Conservation (phyloP, 1,284 basidiomycete species). For the Naganishia sp. region DNA sequence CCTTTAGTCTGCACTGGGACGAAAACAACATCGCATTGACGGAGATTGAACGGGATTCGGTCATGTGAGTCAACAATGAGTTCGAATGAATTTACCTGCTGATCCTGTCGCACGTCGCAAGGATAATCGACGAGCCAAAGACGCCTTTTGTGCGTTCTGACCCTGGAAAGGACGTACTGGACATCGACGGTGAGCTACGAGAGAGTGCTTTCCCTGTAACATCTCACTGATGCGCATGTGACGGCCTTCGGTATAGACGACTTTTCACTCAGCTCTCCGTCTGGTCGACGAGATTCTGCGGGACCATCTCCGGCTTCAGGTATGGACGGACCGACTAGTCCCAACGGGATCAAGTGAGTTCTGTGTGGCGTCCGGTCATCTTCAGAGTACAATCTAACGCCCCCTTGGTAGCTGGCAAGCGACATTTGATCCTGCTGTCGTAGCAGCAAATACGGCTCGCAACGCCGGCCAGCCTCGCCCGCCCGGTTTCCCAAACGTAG, state of each 20-base stretch:
- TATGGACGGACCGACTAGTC: slow-evolving; percentile 39
- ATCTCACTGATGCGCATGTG: slow-evolving; percentile 26
- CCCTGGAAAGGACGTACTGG: slow-evolving; percentile 13
- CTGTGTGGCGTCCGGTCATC: not conserved
- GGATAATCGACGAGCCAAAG: slow-evolving; percentile 92
- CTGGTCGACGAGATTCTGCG: slow-evolving; percentile 2
- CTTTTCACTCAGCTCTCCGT: slow-evolving; percentile 30
- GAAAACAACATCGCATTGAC: slow-evolving; percentile 86
- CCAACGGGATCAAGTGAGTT: slow-evolving; percentile 56
- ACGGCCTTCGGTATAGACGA: slow-evolving; percentile 40
- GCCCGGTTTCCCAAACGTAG: slow-evolving; percentile 8
- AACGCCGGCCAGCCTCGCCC: slow-evolving; percentile 37
- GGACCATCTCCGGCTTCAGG: slow-evolving; percentile 2
- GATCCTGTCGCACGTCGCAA: slow-evolving; percentile 20
- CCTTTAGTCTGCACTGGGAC: slow-evolving; percentile 75
- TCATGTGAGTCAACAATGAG: slow-evolving; percentile 61
- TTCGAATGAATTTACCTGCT: not conserved
- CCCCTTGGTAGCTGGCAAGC: slow-evolving; percentile 1
- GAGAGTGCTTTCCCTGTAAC: slow-evolving; percentile 36
- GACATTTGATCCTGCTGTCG: slow-evolving; percentile 61
- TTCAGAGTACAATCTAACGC: not conserved
- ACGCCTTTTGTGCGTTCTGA: slow-evolving; percentile 73
- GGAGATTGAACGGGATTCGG: slow-evolving; percentile 85
- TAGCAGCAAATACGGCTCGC: slow-evolving; percentile 46
- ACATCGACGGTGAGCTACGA: slow-evolving; percentile 11